Evolutionary conservation across 352 stramenopile genomes (phyloP).

Genomic region (Globisporangium okanoganense): DNA sequence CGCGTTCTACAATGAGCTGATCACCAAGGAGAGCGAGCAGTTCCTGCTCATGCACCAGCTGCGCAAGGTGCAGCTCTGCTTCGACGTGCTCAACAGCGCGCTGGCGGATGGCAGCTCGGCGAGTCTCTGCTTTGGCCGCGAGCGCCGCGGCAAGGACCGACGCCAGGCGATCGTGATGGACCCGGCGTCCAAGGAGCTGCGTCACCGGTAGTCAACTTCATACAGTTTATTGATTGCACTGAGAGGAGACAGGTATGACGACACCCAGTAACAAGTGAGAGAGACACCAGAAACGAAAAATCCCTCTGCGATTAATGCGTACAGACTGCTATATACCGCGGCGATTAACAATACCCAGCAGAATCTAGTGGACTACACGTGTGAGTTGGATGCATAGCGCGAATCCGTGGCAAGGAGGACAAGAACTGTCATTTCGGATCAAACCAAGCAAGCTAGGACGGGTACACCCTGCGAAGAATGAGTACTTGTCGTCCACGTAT

Average conservation of each 20-base stretch:
- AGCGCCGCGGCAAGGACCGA: constrained; percentile 66
- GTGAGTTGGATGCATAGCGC: too few relatives aligned
- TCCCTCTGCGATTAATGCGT: too few relatives aligned
- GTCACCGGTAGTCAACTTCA: constrained; percentile 42
- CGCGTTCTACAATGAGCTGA: constrained; percentile 60
- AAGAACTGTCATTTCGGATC: too few relatives aligned
- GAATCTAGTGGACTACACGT: too few relatives aligned
- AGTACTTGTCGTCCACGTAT: not conserved
- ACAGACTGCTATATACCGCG: too few relatives aligned
- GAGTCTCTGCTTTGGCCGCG: constrained; percentile 49
- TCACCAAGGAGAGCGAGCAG: constrained; percentile 29
- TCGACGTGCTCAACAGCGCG: constrained; percentile 46
- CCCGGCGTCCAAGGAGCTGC: constrained; percentile 49
- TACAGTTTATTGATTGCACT: not conserved
- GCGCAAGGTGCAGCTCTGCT: constrained; percentile 61
- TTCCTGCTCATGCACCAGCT: constrained; percentile 74
- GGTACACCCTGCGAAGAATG: not conserved
- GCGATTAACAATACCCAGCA: too few relatives aligned
- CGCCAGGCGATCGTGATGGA: constrained; percentile 67
- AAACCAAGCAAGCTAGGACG: not conserved
- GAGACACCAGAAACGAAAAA: too few relatives aligned
- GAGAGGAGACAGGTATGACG: not conserved
- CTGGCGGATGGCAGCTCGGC: constrained; percentile 23
- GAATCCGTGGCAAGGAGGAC: too few relatives aligned
- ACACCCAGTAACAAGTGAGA: too few relatives aligned